Evolutionary conservation across 768 basidiomycete species (phyloP).

Genomic region (Dictyophora rubrovolvata): DNA sequence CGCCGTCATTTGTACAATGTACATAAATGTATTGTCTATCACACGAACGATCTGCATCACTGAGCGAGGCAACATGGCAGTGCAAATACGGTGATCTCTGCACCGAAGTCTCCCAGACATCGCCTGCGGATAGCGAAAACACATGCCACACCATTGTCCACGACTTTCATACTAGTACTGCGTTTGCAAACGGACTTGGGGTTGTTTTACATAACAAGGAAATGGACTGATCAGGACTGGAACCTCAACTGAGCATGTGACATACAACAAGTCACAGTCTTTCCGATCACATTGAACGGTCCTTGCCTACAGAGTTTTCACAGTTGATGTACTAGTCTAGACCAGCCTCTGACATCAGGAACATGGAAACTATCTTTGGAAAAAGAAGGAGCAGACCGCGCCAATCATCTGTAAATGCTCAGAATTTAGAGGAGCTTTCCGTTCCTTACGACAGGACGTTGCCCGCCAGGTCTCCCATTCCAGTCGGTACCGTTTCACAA

Average conservation of each 20-base stretch:
- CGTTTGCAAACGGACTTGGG: too few species aligned
- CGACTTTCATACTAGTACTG: too few species aligned
- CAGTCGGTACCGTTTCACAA: conserved; percentile 46
- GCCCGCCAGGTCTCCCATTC: conserved; percentile 47
- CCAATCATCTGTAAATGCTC: conserved; percentile 48
- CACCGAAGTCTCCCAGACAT: too few species aligned
- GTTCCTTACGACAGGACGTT: conserved; percentile 65
- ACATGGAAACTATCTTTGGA: conserved; percentile 60
- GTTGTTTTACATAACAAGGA: too few species aligned
- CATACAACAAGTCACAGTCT: not conserved
- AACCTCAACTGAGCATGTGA: not conserved
- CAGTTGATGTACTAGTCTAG: not conserved
- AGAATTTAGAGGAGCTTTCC: conserved; percentile 55
- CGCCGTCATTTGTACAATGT: not conserved
- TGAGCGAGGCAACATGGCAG: too few species aligned
- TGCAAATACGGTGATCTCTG: too few species aligned
- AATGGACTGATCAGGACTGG: not conserved
- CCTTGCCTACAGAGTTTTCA: not conserved
- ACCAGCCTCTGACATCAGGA: not conserved
- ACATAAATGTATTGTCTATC: too few species aligned
- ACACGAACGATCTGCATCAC: too few species aligned
- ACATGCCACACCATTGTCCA: too few species aligned
- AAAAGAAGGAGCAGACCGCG: conserved; percentile 53
- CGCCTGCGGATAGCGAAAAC: too few species aligned
- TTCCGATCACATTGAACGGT: not conserved